Conservation (phyloP, 768 basidiomycete species). For the Trametes cubensis region DNA sequence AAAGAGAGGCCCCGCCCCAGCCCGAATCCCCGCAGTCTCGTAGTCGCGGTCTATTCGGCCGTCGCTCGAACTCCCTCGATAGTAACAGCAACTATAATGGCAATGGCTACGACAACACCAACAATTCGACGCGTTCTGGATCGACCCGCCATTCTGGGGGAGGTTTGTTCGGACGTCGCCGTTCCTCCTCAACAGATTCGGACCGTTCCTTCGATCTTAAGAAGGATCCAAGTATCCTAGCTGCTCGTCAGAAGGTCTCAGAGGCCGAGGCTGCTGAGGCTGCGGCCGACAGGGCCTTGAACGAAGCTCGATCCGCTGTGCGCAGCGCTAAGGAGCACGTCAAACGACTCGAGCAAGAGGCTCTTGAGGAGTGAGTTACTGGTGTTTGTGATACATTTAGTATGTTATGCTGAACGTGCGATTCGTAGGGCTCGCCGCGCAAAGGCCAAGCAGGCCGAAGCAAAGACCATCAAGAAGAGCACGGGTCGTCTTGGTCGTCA, state of each 20-base stretch:
- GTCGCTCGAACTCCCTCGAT: slow-evolving; percentile 23
- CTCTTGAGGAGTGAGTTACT: slow-evolving; percentile 50
- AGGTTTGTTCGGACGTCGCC: slow-evolving; percentile 33
- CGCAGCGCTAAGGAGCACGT: slow-evolving; percentile 52
- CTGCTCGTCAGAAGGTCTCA: slow-evolving; percentile 52
- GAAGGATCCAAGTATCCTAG: slow-evolving; percentile 49
- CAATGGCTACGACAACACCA: slow-evolving; percentile 15
- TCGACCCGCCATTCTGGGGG: slow-evolving; percentile 19
- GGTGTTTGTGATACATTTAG: neutral
- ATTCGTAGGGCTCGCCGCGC: slow-evolving; percentile 47
- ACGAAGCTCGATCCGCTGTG: slow-evolving; percentile 48
- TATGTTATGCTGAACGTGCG: neutral
- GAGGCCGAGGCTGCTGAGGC: slow-evolving; percentile 55
- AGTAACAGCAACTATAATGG: neutral
- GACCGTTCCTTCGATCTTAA: slow-evolving; percentile 23
- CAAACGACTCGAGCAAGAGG: slow-evolving; percentile 52
- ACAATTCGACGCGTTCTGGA: slow-evolving; percentile 4
- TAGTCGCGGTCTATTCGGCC: slow-evolving; percentile 32
- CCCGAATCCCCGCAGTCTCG: slow-evolving; percentile 23
- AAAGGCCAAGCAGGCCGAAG: slow-evolving; percentile 55
- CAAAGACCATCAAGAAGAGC: slow-evolving; percentile 52
- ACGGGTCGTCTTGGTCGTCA: slow-evolving; percentile 48
- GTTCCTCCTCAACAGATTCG: slow-evolving; percentile 28
- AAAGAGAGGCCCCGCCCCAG: slow-evolving; percentile 18
- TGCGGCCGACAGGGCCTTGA: slow-evolving; percentile 53